phyloP scores from a whole-genome alignment of 2,329 filamentous ascomycete species.

The Talaromyces piceae region DNA sequence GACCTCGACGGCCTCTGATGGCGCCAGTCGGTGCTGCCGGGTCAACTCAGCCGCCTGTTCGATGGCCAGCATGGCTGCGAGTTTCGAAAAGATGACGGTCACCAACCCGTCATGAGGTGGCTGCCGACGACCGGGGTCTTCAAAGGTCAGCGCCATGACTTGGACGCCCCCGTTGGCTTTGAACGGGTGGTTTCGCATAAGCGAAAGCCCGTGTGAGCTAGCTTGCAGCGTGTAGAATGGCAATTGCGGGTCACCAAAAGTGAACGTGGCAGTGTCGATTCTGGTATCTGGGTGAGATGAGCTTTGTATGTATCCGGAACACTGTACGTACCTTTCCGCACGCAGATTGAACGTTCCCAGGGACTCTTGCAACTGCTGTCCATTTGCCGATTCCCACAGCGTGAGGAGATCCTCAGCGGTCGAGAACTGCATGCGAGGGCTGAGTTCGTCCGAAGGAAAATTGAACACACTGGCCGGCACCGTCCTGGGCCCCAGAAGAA shows the following conservation, averaged over 20 bases:
- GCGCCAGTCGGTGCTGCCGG: conserved; percentile 32
- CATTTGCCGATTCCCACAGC: conserved; percentile 42
- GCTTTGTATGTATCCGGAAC: not conserved
- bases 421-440: conserved; percentile 30
- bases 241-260: conserved; percentile 34
- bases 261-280: conserved; percentile 34
- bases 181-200: conserved; percentile 36
- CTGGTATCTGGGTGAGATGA: conserved; percentile 18
- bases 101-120: conserved; percentile 38
- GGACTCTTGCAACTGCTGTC: conserved; percentile 28
- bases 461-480: conserved; percentile 37
- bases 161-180: conserved; percentile 34
- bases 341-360: conserved; percentile 32
- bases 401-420: conserved; percentile 31
- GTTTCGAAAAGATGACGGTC: conserved; percentile 40
- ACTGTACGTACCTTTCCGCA: conserved; percentile 33
- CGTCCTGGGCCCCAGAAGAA: conserved; percentile 31
- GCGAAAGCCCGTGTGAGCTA: conserved; percentile 35
- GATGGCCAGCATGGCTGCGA: conserved; percentile 43
- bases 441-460: conserved; percentile 31
- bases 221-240: conserved; percentile 41
- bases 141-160: conserved; percentile 37
- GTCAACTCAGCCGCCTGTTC: conserved; percentile 37
- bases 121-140: conserved; percentile 29
- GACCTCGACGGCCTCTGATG: conserved; percentile 34